Evolutionary conservation across 108 stramenopile genomes (phyloP).

Genomic region (Fistulifera pelliculosa): DNA sequence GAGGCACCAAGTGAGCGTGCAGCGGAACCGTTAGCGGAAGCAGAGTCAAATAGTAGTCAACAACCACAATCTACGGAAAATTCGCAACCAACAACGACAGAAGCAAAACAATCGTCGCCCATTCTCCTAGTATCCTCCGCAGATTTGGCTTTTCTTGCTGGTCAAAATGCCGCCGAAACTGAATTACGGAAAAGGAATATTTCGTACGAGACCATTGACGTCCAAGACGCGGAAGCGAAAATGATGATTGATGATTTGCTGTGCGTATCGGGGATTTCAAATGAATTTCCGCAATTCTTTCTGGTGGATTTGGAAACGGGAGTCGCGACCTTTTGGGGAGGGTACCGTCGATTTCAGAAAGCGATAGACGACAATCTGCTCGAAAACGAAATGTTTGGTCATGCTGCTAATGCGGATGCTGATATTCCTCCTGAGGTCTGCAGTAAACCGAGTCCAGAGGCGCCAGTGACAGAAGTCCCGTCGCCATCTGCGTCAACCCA

Average conservation of each 20-base stretch:
- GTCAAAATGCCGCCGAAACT: neutral
- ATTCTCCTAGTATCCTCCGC: neutral
- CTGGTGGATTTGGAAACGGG: neutral
- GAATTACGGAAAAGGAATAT: neutral
- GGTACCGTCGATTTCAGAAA: neutral
- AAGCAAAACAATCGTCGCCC: neutral
- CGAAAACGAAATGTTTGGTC: neutral
- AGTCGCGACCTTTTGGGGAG: neutral
- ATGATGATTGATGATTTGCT: slow-evolving; percentile 16
- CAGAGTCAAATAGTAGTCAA: neutral
- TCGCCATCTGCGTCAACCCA: slow-evolving; percentile 18
- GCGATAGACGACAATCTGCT: neutral
- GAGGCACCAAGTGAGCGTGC: neutral
- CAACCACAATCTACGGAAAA: neutral
- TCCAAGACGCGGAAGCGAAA: slow-evolving; percentile 5
- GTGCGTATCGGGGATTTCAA: slow-evolving; percentile 13
- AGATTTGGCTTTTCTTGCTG: neutral
- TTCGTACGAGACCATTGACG: neutral
- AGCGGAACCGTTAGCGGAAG: neutral
- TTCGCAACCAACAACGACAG: neutral
- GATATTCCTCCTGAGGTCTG: too few species aligned
- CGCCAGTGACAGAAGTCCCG: neutral
- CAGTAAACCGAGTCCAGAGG: too few species aligned
- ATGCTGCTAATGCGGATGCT: neutral
- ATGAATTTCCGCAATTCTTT: slow-evolving; percentile 30